phyloP scores from a whole-genome alignment of 305 asterid genomes.

The Andrographis paniculata region DNA sequence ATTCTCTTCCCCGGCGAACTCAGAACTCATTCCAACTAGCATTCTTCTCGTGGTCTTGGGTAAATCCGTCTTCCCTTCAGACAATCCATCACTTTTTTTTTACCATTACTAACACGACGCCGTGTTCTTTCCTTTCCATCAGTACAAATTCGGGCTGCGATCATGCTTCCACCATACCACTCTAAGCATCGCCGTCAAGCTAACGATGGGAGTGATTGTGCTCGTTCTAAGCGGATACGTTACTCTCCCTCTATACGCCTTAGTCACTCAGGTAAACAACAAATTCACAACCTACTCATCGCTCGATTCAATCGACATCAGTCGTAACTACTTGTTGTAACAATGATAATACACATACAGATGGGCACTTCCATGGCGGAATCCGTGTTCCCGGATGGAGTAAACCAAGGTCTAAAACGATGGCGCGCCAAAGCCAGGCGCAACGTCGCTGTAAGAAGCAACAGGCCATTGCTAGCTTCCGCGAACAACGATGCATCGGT shows the following conservation, averaged over 20 bases:
- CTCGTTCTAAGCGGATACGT: conserved; percentile 73
- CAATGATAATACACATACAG: conserved; percentile 18
- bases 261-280: conserved; percentile 52
- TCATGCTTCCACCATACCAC: conserved; percentile 65
- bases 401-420: conserved; percentile 39
- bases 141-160: conserved; percentile 49
- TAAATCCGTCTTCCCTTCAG: conserved; percentile 21
- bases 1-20: conserved; percentile 15
- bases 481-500: conserved; percentile 29
- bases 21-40: conserved; percentile 83
- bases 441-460: conserved; percentile 31
- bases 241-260: conserved; percentile 58
- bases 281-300: not conserved
- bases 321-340: no score
- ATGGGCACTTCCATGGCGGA: conserved; percentile 63
- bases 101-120: not conserved
- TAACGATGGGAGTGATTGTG: conserved; percentile 46
- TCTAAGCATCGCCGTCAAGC: conserved; percentile 42
- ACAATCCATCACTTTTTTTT: not conserved
- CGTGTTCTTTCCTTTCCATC: conserved; percentile 23
- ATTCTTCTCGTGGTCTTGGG: conserved; percentile 77
- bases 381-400: conserved; percentile 45
- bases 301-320: not conserved
- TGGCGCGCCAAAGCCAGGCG: conserved; percentile 55
- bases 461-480: conserved; percentile 27